Percentiles rank a stretch among this genome's conserved stretches.
phyloP scores from a whole-genome alignment of 805 yeast genomes.

The Sugiyamaella americana region DNA sequence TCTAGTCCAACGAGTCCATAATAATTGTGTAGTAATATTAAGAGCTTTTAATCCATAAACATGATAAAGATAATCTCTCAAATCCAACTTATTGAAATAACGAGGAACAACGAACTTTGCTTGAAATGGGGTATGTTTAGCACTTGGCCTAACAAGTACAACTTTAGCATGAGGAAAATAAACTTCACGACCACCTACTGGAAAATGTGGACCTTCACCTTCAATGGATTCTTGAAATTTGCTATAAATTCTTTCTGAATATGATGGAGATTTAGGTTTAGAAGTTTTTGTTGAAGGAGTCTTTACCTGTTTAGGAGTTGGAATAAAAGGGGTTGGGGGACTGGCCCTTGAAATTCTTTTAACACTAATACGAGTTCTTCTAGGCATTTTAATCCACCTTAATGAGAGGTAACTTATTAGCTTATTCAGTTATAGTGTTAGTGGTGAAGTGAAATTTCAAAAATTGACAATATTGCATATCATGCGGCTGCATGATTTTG shows the following conservation, averaged over 20 bases:
- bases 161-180: slow-evolving; percentile 85
- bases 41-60: slow-evolving; percentile 86
- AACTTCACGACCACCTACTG: slow-evolving; percentile 65
- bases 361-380: slow-evolving; percentile 8
- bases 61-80: slow-evolving; percentile 88
- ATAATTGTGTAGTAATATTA: slow-evolving; percentile 78
- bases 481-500: too few species aligned
- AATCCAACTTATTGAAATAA: slow-evolving; percentile 86
- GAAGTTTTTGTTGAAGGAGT: not conserved
- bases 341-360: slow-evolving; percentile 14
- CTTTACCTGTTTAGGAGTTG: slow-evolving; percentile 4
- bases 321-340: slow-evolving; percentile 20
- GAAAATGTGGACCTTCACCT: slow-evolving; percentile 68
- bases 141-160: slow-evolving; percentile 78
- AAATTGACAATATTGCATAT: too few species aligned
- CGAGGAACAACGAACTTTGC: slow-evolving; percentile 94
- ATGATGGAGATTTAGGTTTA: slow-evolving; percentile 5
- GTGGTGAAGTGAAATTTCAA: too few species aligned
- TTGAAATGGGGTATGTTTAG: slow-evolving; percentile 95
- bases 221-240: slow-evolving; percentile 16
- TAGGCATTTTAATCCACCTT: too few species aligned
- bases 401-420: too few species aligned
- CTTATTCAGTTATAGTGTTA: too few species aligned
- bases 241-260: slow-evolving; percentile 12
- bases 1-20: slow-evolving; percentile 64